Evolutionary conservation across 2,329 filamentous ascomycete genomes (phyloP).

Genomic region (Fusarium globosum): DNA sequence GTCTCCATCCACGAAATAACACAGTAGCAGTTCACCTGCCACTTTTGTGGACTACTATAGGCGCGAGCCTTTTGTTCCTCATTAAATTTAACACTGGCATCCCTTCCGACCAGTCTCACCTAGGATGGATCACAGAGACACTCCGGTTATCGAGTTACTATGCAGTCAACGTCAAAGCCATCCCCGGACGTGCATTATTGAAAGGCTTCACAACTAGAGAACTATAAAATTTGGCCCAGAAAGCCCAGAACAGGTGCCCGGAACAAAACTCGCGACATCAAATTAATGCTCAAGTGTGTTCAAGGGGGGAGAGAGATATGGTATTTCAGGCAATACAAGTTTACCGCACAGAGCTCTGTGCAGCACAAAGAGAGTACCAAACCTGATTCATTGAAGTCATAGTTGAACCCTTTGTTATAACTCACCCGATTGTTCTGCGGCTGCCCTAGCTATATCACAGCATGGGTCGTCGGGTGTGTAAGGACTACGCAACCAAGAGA

Average conservation of each 20-base stretch:
- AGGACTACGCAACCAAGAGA: not conserved
- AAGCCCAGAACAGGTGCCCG: not conserved
- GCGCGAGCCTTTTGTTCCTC: not conserved
- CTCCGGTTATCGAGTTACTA: not conserved
- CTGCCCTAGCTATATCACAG: not conserved
- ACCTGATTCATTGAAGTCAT: no score
- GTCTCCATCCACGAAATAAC: not conserved
- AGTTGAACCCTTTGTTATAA: not conserved
- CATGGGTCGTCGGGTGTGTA: not conserved
- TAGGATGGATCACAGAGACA: not conserved
- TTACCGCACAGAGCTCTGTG: not conserved
- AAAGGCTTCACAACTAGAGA: not conserved
- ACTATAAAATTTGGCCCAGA: not conserved
- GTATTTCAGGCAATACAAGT: not conserved
- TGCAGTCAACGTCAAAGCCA: not conserved
- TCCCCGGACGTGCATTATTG: not conserved
- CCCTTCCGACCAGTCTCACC: not conserved
- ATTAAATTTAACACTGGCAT: not conserved
- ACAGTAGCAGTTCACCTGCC: not conserved
- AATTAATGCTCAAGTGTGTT: not conserved
- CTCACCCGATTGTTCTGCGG: not conserved
- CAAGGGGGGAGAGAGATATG: not conserved
- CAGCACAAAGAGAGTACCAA: not conserved
- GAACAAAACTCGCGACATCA: not conserved
- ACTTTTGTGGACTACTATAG: not conserved